These are phyloP conservation scores for Talaromyces trachyspermus DNA, from an alignment of 495 filamentous ascomycete species.

Conservation along the genomic window DNA sequence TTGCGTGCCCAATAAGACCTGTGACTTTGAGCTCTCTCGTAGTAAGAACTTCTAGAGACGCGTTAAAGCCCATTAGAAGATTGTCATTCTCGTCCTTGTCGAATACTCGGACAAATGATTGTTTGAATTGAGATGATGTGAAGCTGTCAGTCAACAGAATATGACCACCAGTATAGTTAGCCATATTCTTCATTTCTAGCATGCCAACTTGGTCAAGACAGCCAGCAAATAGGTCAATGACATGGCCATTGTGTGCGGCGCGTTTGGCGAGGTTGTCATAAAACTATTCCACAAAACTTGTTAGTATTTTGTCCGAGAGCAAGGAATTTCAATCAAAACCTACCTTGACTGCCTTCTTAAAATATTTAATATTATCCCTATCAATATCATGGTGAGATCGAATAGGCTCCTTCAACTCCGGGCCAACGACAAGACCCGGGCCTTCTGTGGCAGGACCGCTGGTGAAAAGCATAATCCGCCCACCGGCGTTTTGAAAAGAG, in stretches of 20 bases:
- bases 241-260: constrained; percentile 91
- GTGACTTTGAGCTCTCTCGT: constrained; percentile 99
- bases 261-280: constrained; percentile 96
- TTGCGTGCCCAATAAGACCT: constrained; percentile 92
- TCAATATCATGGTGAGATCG: constrained; percentile 99
- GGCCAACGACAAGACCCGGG: constrained; percentile 92
- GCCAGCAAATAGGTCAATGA: constrained; percentile 96
- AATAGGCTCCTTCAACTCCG: constrained; percentile 95
- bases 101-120: constrained; percentile 95
- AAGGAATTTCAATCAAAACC: constrained; percentile 4
- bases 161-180: constrained; percentile 93
- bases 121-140: constrained; percentile 99
- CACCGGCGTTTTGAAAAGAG: constrained; percentile 91
- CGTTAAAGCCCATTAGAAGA: constrained; percentile 97
- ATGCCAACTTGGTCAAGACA: constrained; percentile 98
- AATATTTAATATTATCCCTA: constrained; percentile 97
- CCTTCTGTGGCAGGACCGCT: constrained; percentile 95
- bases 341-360: constrained; percentile 98
- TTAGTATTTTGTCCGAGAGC: constrained; percentile 8
- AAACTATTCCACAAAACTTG: constrained; percentile 64
- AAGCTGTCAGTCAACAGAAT: constrained; percentile 99
- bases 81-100: constrained; percentile 95
- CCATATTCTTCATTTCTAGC: constrained; percentile 96
- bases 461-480: constrained; percentile 93
- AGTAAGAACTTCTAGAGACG: constrained; percentile 89